Evolutionary conservation across 768 basidiomycete species (phyloP), one percentile per base, ranked within the genome.

Genomic region (Boletus patriciae): DNA sequence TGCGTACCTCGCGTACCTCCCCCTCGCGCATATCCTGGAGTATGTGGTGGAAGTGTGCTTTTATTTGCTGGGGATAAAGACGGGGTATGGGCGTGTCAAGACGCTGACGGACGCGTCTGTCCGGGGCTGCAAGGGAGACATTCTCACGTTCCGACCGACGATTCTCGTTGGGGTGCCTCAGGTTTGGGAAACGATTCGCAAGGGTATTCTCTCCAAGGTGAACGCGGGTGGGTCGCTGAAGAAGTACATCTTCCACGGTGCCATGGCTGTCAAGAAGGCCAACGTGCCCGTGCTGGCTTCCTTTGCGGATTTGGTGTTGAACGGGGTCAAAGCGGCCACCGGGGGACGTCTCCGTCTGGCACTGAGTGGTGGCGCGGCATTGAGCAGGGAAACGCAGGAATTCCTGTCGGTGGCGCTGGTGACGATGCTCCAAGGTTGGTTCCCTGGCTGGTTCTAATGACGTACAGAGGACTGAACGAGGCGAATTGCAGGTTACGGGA

Each of bases 111-210:
- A 98, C 67, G 83, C 87, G 3, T 92, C 88, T n/a, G 92, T 96
- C 19, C 85, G 94, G 44, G 87, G 91, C 41, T 89, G 86, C 72
- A 82, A 87, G 55, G 96, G 96, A 47, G 96, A 98, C 69, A 84
- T 99, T 66, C 78, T 79, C 50, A 80, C 85, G 13, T 90, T 97
- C 78, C 75, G 79, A 42, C 96, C 96, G 7, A 81, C 86, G n/a
- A 86, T 97, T 74, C 87, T 98, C 83, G 84, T 92, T 50, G 96
- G 94, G 50, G 96, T 98, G 2, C 96, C 96, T 2, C 92, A 94
- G 3, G 90, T 98, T 1, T 99, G 94, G 94, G 96, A 99, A 74
- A 87, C 85, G 52, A 98, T 98, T 62, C 86, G 95, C 57, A 99
- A 99, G 77, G 94, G 94, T 33, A 95, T 99, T 68, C 66, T 94